Evolutionary conservation across 139 green algal species (phyloP), one percentile per base, ranked within the genome.

Genomic region (Gonium pectorale): DNA sequence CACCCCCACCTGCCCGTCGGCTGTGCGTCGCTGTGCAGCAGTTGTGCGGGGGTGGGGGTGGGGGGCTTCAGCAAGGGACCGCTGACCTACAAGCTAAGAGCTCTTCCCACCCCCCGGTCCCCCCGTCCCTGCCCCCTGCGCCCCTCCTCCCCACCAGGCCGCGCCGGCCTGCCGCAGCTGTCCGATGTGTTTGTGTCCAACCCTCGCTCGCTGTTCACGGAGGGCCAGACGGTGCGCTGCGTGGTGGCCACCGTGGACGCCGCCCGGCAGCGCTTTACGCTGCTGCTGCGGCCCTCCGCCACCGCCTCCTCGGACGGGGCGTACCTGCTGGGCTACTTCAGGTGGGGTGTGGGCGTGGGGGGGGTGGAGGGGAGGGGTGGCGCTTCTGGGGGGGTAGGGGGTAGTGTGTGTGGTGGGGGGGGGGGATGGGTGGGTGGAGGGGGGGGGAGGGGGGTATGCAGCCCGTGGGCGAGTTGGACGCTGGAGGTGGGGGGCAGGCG

Each of bases 151-250:
- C 19, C 4, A 4, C 44, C 81, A 83, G 86, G 83, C 52, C 88
- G 90, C 8, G 93, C 91, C 3, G 95, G 94, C 6, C 81, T 97
- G 64, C 79, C 93, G 5, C 94, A 97, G 88, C 91, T 98, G 77
- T 88, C 92, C 41, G 95, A 98, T 88, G 89, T 79, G 24, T 96
- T 97, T 81, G 94, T 98, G 26, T 91, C 81, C 21, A 92, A 98
- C 80, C 93, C 95, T 0, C 33, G 73, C 0, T 69, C 81, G 3
- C 83, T 93, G 43, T 98, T 95, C 73, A 22, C 59, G 1, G 72
- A 89, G 51, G 94, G 94, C 1, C 95, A 98, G 90, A 92, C 89
- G 26, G 95, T 99, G 40, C 81, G 90, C 2, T 90, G 92, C 0
- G 46, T 88, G n/a, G 86, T 90, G 38, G 83, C 86, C 26, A 79